A percentile compares a stretch with the other conserved stretches of the same genome.
Evolutionary conservation across 2,329 filamentous ascomycete species (phyloP).

Genomic region (Paecilomyces dactylethromorphus): DNA sequence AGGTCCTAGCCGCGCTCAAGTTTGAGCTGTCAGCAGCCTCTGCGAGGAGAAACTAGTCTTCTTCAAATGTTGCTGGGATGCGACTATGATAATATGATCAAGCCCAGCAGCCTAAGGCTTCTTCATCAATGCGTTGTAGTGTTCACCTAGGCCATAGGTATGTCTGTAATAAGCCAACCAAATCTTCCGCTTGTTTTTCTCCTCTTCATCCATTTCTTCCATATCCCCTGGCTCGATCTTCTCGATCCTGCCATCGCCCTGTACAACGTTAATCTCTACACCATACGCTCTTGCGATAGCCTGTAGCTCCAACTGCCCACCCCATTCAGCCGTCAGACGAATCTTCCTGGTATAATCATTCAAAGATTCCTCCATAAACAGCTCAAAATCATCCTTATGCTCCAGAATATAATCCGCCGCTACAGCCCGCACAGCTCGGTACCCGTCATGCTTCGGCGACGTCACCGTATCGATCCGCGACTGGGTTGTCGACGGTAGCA

Average conservation of each 20-base stretch:
- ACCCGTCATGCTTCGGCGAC: conserved; percentile 42
- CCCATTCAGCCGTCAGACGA: conserved; percentile 87
- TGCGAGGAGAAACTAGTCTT: neutral
- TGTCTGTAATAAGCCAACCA: conserved; percentile 96
- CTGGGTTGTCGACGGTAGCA: conserved; percentile 22
- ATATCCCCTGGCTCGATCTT: conserved; percentile 55
- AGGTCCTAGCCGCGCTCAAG: neutral
- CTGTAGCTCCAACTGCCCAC: conserved; percentile 81
- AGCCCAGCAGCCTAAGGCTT: conserved; percentile 14
- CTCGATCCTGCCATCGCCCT: conserved; percentile 72
- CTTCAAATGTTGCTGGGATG: neutral
- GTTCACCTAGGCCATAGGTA: conserved; percentile 88
- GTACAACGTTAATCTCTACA: conserved; percentile 76
- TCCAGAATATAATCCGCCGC: conserved; percentile 71
- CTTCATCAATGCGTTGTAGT: conserved; percentile 82
- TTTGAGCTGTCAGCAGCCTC: neutral
- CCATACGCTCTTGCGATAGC: conserved; percentile 77
- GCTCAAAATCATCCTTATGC: conserved; percentile 73
- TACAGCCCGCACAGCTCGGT: conserved; percentile 60
- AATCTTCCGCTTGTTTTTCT: conserved; percentile 52
- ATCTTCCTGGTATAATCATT: conserved; percentile 69
- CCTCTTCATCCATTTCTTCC: conserved; percentile 31
- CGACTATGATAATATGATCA: neutral
- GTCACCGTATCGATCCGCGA: conserved; percentile 26
- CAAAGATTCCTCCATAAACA: conserved; percentile 79